A percentile compares a stretch with the other conserved stretches of the same genome.
Conservation (phyloP, 2,329 filamentous ascomycete species). For the Diaporthe sp. region DNA sequence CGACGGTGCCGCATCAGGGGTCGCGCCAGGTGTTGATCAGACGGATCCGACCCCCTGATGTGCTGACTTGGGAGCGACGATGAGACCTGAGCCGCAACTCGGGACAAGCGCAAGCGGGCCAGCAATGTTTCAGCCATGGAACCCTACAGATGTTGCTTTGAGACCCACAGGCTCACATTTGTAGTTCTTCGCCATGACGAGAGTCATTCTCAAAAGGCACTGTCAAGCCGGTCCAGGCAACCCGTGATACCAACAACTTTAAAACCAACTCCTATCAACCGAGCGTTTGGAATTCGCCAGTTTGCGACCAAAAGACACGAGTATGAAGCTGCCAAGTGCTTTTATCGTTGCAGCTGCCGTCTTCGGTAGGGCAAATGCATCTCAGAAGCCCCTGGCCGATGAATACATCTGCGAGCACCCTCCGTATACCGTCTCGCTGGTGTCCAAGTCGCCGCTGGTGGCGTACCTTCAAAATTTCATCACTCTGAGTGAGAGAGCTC, state of each 20-base stretch:
- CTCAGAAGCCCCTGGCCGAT: slow-evolving; percentile 39
- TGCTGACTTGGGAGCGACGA: slow-evolving; percentile 12
- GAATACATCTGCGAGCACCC: slow-evolving; percentile 44
- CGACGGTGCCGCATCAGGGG: slow-evolving; percentile 9
- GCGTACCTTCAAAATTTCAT: slow-evolving; percentile 52
- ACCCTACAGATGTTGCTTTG: not conserved
- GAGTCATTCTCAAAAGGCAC: not conserved
- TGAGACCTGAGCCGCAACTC: slow-evolving; percentile 9
- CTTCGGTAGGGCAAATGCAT: not conserved
- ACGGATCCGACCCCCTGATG: slow-evolving; percentile 30
- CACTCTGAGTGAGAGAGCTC: slow-evolving; percentile 46
- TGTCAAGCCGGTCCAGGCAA: not conserved
- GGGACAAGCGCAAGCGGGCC: not conserved
- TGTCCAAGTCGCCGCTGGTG: slow-evolving; percentile 50
- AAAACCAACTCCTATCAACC: not conserved
- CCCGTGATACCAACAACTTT: not conserved
- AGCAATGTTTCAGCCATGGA: slow-evolving; percentile 2
- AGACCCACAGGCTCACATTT: not conserved
- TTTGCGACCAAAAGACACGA: not conserved
- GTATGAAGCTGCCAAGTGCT: not conserved
- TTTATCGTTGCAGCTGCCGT: not conserved
- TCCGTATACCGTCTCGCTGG: slow-evolving; percentile 45
- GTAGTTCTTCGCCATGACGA: not conserved
- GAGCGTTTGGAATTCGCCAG: not conserved
- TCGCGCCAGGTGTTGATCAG: slow-evolving; percentile 31